Percentiles rank a stretch among this genome's conserved stretches.
These are phyloP conservation scores for Naganishia sp. DNA, from an alignment of 1,284 basidiomycete species.

Conservation along the genomic window DNA sequence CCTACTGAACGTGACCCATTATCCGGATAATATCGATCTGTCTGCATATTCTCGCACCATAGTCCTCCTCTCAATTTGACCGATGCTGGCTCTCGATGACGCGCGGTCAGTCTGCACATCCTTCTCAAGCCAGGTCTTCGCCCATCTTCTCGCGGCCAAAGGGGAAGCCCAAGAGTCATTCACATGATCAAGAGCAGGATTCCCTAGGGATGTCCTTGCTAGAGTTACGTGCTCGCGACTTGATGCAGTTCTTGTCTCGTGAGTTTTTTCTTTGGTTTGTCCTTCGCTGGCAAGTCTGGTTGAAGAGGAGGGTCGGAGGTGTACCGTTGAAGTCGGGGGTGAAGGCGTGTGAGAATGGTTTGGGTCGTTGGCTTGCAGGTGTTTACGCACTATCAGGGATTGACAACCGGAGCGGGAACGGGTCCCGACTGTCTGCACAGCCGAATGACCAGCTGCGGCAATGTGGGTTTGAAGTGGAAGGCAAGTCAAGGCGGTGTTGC, in stretches of 20 bases:
- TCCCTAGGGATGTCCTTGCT: constrained; percentile 27
- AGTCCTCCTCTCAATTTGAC: background rate
- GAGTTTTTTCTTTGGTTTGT: background rate
- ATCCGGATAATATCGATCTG: background rate
- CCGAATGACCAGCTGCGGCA: constrained; percentile 13
- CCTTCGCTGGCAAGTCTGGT: constrained; percentile 6
- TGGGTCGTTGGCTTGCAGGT: constrained; percentile 17
- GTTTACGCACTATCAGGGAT: constrained; percentile 15
- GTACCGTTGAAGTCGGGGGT: no score
- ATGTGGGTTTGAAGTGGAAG: background rate
- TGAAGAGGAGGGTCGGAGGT: constrained; percentile 2
- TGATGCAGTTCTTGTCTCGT: background rate
- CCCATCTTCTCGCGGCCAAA: constrained; percentile 5
- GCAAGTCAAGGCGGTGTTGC: constrained; percentile 7
- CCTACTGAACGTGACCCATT: background rate
- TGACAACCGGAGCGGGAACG: background rate
- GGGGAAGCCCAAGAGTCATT: background rate
- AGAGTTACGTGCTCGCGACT: constrained; percentile 28
- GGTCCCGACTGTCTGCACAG: constrained; percentile 13
- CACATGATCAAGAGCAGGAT: constrained; percentile 22
- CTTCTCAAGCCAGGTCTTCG: constrained; percentile 3
- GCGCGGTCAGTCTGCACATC: constrained; percentile 7
- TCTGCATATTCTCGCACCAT: constrained; percentile 6
- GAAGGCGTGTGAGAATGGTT: background rate
- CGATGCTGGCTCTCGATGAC: background rate